Base-by-base conservation (phyloP, 345 rosid genomes). In the Cardamine occulta region DNA sequence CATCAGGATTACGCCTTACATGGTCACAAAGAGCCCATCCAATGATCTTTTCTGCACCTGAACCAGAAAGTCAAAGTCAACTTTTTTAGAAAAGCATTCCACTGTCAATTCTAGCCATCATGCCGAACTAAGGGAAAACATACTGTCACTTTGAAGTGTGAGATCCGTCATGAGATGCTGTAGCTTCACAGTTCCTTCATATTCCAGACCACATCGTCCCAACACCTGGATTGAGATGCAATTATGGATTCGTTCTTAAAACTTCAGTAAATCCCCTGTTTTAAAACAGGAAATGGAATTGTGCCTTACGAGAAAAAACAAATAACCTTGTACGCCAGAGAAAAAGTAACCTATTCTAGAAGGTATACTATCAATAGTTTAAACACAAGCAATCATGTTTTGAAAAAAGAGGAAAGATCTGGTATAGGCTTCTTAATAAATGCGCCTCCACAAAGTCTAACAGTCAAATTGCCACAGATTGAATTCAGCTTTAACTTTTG, bases 11-110 rank as follows among this genome's bases (percentile, higher is more conserved):
- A 74, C 84, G 85, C 91, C 85, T 88, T 77, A 88, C 63, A 84
- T 93, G 87, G 80, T 91, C 85, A 82, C 96, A 82, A 64, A 91
- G 60, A 74, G 91, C 97, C 97, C 93, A 93, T 67, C 94, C 96
- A 74, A 89, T 70, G 37, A 93, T 85, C 85, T 88, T 91, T 79
- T 93, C 98, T 56, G 91, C 93, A 82, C 86, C 98, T 91, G 82
- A 72, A 78, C 60, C 62, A 55, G 76, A 40, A 72, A 24, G 34
- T 37, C 24, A 64, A 63, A 71, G 23, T 10, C 54, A 24, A 52
- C 23, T 62, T 35, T 39, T 18, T 18, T 6, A 17, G n/a, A 73
- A 62, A 56, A 58, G 11, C 21, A n/a, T 44, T 19, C 7, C 23
- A 15, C 47, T 31, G 61, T 67, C 65, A 62, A 57, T 51, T 45